Base-by-base conservation (phyloP, 805 yeast species). In the Starmerella powellii region DNA sequence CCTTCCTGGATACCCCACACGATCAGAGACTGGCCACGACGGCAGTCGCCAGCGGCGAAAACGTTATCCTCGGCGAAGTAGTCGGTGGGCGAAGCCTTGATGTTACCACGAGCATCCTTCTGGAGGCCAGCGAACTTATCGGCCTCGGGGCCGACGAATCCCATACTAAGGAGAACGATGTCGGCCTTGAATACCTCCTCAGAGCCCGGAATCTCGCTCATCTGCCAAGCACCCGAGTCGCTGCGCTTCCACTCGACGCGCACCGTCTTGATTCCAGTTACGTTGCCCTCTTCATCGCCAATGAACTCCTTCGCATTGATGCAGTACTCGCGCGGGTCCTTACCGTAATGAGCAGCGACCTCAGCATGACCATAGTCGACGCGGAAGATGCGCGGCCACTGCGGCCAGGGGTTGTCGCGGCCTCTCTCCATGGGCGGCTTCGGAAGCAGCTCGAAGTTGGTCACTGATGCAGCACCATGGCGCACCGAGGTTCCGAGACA, bases 1-100 rank as follows among this genome's bases (percentile, higher is more conserved):
- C 98, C 98, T 67, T 88, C 98, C 67, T 91, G 97, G 55, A 88
- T 88, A 67, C 97, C 98, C 97, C 97, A 91, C 42, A 88, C 98
- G 62, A 88, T 88, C 63, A 88, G 74, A 2, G 95, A 84, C 70
- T 88, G 98, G 23, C 98, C 98, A 67, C 97, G 79, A 71, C 98
- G 81, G 68, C 97, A 91, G 64, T 88, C 98, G 66, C 98, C 98
- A 38, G 97, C 96, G 37, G 95, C 84, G 58, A 87, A 88, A 47
- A 86, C 58, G 54, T 85, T 86, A 46, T 71, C 80, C 32, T 64
- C 70, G 44, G 84, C 86, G 47, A 73, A 70, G 72, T 88, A 88
- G 44, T 73, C 75, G 46, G 67, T 66, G 16, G 78, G 68, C 51
- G 71, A 71, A 8, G 80, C 74, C 48, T 63, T 64, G 56, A 88